Percentiles rank a stretch among this genome's conserved stretches.
These are phyloP conservation scores for Leccinum subtestaceum DNA, from an alignment of 768 basidiomycete species.

Conservation along the genomic window DNA sequence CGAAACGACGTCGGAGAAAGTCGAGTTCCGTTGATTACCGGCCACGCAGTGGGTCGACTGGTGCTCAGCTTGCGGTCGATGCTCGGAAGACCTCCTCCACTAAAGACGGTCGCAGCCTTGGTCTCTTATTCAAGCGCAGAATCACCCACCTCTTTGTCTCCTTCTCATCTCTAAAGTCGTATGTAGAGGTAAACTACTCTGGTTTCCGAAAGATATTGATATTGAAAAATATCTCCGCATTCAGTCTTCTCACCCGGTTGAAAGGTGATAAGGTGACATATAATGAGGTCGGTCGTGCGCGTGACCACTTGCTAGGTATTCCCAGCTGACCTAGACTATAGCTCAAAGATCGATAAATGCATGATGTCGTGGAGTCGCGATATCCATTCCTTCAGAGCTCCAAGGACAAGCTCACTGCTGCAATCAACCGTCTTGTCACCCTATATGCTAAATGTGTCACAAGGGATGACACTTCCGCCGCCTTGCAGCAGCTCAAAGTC, in stretches of 20 bases:
- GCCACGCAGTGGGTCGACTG: constrained; percentile 25
- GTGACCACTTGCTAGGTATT: neutral
- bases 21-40: constrained; percentile 28
- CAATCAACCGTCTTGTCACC: constrained; percentile 56
- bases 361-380: no score
- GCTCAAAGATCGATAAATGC: constrained; percentile 40
- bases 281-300: constrained; percentile 44
- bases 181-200: constrained; percentile 88
- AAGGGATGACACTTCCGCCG: constrained; percentile 63
- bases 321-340: constrained; percentile 24
- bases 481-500: constrained; percentile 78
- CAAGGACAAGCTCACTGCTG: constrained; percentile 59
- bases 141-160: constrained; percentile 81
- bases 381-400: constrained; percentile 65
- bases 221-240: constrained; percentile 73
- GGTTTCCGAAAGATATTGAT: constrained; percentile 91
- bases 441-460: constrained; percentile 88
- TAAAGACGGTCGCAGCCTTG: constrained; percentile 38
- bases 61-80: neutral
- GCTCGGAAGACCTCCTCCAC: constrained; percentile 4
- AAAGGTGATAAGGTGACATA: constrained; percentile 91
- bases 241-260: neutral
- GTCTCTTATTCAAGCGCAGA: constrained; percentile 81
- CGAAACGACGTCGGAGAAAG: constrained; percentile 37
- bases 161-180: constrained; percentile 74